phyloP scores from a whole-genome alignment of 305 asterid genomes.

The Fraxinus sp. region DNA sequence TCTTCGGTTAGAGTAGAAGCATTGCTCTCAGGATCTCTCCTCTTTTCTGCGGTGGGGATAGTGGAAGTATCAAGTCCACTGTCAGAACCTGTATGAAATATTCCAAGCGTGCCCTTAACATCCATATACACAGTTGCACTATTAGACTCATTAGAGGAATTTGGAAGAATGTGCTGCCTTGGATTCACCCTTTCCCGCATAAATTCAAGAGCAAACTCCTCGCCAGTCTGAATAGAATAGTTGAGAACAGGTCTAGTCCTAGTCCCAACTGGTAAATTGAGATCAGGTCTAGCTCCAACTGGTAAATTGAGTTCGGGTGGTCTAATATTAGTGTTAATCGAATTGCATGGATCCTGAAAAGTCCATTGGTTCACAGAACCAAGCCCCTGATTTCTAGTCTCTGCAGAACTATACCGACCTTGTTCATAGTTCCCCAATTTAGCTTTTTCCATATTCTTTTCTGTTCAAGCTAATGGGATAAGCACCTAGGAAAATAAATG shows the following conservation, averaged over 20 bases:
- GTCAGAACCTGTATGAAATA: slow-evolving; percentile 48
- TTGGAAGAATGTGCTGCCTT: slow-evolving; percentile 53
- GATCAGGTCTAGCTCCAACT: slow-evolving; percentile 63
- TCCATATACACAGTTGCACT: slow-evolving; percentile 47
- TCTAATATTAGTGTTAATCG: slow-evolving; percentile 48
- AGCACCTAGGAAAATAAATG: slow-evolving; percentile 13
- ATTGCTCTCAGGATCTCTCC: slow-evolving; percentile 44
- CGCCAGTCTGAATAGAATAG: slow-evolving; percentile 91
- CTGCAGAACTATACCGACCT: slow-evolving; percentile 47
- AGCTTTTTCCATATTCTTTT: slow-evolving; percentile 50
- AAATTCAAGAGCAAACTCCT: slow-evolving; percentile 87
- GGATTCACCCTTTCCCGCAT: slow-evolving; percentile 92
- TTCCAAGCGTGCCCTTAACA: slow-evolving; percentile 55
- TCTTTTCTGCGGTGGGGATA: slow-evolving; percentile 45
- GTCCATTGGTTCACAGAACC: slow-evolving; percentile 58
- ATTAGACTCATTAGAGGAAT: slow-evolving; percentile 49
- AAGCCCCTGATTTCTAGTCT: slow-evolving; percentile 54
- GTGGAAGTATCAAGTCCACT: slow-evolving; percentile 51
- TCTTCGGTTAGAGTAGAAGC: slow-evolving; percentile 43
- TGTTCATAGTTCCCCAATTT: slow-evolving; percentile 52
- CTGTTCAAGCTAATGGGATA: slow-evolving; percentile 28
- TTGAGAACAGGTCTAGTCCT: slow-evolving; percentile 71
- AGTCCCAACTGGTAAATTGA: slow-evolving; percentile 44
- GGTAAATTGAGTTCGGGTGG: slow-evolving; percentile 51
- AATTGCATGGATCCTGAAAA: slow-evolving; percentile 64